Percentiles rank a stretch among this genome's conserved stretches.
Conservation (phyloP, 768 basidiomycete genomes). For the Dendrothele bispora region DNA sequence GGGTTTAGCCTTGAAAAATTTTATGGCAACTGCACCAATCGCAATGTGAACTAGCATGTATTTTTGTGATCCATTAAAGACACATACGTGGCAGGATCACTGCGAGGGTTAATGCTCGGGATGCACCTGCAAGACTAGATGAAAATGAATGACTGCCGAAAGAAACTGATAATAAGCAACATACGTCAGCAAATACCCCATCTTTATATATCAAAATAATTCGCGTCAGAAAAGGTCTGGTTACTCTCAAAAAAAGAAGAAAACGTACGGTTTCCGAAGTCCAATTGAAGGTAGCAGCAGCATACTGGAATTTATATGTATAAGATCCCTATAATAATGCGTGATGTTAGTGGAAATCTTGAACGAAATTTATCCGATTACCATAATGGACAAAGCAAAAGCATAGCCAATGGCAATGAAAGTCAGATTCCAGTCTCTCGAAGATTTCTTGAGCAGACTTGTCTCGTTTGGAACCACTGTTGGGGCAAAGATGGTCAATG, state of each 20-base stretch:
- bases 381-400: constrained; percentile 46
- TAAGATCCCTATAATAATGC: constrained; percentile 48
- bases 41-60: too few species aligned
- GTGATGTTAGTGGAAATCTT: background rate
- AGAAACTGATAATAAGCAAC: too few species aligned
- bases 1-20: constrained; percentile 46
- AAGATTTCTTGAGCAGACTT: constrained; percentile 39
- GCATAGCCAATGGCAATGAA: constrained; percentile 56
- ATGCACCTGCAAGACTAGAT: constrained; percentile 51
- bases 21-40: constrained; percentile 63
- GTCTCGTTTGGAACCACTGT: constrained; percentile 18
- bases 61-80: background rate
- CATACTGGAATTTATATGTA: constrained; percentile 65
- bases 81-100: constrained; percentile 60
- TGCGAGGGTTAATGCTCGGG: constrained; percentile 56
- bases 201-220: constrained; percentile 38
- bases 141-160: too few species aligned
- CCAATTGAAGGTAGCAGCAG: constrained; percentile 63
- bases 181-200: constrained; percentile 80
- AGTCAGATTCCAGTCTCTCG: constrained; percentile 66
- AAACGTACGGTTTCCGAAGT: constrained; percentile 57
- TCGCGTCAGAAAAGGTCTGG: constrained; percentile 15
- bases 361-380: constrained; percentile 27
- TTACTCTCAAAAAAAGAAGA: background rate
- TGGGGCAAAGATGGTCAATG: constrained; percentile 67